Evolutionary conservation across 441 rosid genomes (phyloP).

Genomic region (Aleurites moluccanus): DNA sequence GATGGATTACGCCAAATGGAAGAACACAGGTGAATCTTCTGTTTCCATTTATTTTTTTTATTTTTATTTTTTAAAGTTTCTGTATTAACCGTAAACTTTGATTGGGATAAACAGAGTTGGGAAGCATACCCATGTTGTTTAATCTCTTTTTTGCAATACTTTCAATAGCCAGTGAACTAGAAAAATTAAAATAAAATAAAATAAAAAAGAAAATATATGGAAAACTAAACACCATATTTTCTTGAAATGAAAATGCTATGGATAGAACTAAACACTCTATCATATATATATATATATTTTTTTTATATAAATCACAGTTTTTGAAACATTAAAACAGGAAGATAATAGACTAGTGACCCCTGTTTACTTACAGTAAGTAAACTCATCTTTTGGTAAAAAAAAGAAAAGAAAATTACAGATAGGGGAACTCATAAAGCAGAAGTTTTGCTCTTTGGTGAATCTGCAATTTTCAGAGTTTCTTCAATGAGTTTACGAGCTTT

Average conservation of each 20-base stretch:
- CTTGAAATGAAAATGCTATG: background rate
- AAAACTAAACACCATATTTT: background rate
- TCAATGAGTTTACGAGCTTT: constrained; percentile 77
- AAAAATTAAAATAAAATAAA: background rate
- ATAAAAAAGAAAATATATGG: background rate
- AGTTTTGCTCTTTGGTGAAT: constrained; percentile 60
- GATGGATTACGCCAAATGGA: no score
- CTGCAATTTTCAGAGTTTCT: constrained; percentile 72
- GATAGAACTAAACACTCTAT: background rate
- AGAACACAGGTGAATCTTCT: no score
- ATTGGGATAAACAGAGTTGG: no score
- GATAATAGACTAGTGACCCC: background rate
- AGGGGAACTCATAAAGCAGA: constrained; percentile 38
- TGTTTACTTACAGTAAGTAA: background rate
- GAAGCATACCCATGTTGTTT: no score
- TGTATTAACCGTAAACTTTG: no score
- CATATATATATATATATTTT: background rate
- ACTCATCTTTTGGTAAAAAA: background rate
- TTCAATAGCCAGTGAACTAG: no score
- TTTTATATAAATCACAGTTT: background rate
- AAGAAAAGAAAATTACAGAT: background rate
- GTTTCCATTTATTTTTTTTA: no score
- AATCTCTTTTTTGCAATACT: no score
- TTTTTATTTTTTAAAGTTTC: no score
- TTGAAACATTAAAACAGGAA: background rate